These are phyloP conservation scores for Closterium sp. DNA, from an alignment of 139 green algal genomes.

Conservation along the genomic window DNA sequence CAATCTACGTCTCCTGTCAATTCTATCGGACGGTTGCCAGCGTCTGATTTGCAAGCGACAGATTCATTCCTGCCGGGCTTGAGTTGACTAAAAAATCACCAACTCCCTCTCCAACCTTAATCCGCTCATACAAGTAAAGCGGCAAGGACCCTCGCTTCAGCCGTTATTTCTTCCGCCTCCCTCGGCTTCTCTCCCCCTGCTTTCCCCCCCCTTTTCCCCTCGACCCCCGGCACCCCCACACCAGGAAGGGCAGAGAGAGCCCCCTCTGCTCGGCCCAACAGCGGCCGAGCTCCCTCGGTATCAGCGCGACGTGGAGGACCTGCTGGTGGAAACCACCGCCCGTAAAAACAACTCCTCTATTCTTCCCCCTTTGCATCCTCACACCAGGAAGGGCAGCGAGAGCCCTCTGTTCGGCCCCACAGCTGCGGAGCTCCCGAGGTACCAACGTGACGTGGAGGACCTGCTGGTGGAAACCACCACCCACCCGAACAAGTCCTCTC, in stretches of 20 bases:
- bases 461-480: slow-evolving; percentile 24
- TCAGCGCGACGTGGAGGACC: slow-evolving; percentile 41
- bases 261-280: slow-evolving; percentile 36
- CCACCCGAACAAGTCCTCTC: too few species aligned
- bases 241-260: background rate
- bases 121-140: too few species aligned
- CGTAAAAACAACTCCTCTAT: background rate
- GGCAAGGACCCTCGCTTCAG: too few species aligned
- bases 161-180: too few species aligned
- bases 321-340: slow-evolving; percentile 16
- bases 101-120: too few species aligned
- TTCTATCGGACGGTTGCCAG: too few species aligned
- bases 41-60: too few species aligned
- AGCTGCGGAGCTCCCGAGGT: slow-evolving; percentile 36
- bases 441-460: slow-evolving; percentile 44
- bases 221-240: background rate
- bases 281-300: slow-evolving; percentile 36
- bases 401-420: slow-evolving; percentile 32
- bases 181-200: too few species aligned
- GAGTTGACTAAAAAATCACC: too few species aligned
- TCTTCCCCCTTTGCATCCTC: background rate
- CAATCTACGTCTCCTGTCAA: too few species aligned
- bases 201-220: background rate
- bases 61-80: too few species aligned
- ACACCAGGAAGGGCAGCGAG: background rate